Conservation (phyloP, 306 rosid genomes). For the Vigna unguiculata region DNA sequence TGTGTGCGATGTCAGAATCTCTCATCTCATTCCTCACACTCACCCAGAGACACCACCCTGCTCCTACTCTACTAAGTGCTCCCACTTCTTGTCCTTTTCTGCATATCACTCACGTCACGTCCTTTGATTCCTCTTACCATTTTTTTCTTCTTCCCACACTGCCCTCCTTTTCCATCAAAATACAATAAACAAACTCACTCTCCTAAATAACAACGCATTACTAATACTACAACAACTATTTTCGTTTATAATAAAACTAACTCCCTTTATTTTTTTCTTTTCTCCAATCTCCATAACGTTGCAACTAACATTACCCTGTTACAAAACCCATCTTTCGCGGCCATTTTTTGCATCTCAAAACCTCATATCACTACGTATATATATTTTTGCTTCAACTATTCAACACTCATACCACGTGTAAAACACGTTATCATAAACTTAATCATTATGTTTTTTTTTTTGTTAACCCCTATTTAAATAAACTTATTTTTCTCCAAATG, state of each 20-base stretch:
- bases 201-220: no score
- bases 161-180: not conserved
- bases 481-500: no score
- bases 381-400: no score
- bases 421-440: not conserved
- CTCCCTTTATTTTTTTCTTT: not conserved
- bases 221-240: no score
- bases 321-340: not conserved
- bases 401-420: no score
- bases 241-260: not conserved
- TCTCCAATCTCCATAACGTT: not conserved
- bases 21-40: not conserved
- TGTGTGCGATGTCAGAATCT: constrained; percentile 23
- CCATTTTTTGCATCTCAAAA: not conserved
- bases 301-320: not conserved
- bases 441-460: no score
- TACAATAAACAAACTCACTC: not conserved
- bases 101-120: constrained; percentile 33
- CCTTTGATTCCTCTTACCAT: constrained; percentile 34
- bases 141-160: constrained; percentile 13
- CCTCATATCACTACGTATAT: not conserved
- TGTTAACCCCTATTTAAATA: not conserved
- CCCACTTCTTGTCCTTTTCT: constrained; percentile 43
- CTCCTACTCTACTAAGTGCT: not conserved
- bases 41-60: not conserved